These are phyloP conservation scores for Exophiala dermatitidis DNA, from an alignment of 2,329 filamentous ascomycete genomes.

Conservation along the genomic window DNA sequence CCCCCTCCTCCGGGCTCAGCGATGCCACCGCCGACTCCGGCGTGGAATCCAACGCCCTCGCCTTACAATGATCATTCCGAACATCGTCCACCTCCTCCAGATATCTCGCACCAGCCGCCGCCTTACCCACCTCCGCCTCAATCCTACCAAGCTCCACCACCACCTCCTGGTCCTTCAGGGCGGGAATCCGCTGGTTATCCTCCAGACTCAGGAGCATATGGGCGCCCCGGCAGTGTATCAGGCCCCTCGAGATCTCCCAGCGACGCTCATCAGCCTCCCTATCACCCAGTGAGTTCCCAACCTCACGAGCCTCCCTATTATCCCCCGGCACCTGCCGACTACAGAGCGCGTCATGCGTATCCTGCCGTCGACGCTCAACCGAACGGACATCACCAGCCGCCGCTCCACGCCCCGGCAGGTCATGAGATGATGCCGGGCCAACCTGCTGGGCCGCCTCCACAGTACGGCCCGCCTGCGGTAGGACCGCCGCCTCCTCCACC, in stretches of 20 bases:
- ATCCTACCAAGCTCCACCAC: constrained; percentile 11
- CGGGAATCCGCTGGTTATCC: constrained; percentile 22
- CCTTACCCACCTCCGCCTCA: constrained; percentile 15
- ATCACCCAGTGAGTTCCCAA: constrained; percentile 22
- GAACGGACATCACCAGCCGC: constrained; percentile 22
- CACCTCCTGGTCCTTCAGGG: constrained; percentile 13
- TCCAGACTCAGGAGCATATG: constrained; percentile 23
- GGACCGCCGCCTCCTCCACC: constrained; percentile 17
- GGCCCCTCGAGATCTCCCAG: constrained; percentile 25
- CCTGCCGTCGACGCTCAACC: constrained; percentile 20
- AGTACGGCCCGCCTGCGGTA: constrained; percentile 23
- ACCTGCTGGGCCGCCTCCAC: constrained; percentile 15
- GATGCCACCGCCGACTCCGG: constrained; percentile 22
- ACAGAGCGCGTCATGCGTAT: constrained; percentile 24
- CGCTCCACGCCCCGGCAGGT: constrained; percentile 23
- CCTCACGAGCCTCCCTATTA: constrained; percentile 24
- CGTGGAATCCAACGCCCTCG: constrained; percentile 25
- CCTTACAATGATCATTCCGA: constrained; percentile 24
- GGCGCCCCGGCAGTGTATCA: constrained; percentile 25
- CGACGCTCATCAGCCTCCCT: constrained; percentile 21
- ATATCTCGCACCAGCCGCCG: constrained; percentile 17
- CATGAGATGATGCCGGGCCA: constrained; percentile 27
- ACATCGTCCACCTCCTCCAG: constrained; percentile 22
- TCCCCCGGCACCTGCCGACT: constrained; percentile 21
- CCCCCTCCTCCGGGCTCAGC: constrained; percentile 15